Conservation (phyloP, 2,329 filamentous ascomycete genomes). For the Tolypocladium guangdongense region DNA sequence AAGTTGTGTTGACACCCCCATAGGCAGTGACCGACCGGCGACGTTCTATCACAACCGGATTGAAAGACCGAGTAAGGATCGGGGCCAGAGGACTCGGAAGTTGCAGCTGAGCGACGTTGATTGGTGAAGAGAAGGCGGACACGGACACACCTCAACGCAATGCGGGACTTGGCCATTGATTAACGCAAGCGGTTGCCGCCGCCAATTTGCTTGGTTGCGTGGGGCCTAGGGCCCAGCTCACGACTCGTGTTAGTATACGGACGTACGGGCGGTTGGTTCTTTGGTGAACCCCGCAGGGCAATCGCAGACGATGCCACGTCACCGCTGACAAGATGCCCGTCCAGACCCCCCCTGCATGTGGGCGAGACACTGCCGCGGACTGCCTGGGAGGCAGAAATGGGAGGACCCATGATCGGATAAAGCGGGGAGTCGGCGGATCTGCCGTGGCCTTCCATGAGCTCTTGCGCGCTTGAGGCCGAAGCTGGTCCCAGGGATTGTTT, state of each 20-base stretch:
- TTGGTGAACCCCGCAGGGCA: background rate
- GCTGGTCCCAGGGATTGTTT: background rate
- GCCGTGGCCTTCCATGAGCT: background rate
- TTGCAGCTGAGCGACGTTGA: constrained; percentile 94
- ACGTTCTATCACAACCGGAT: constrained; percentile 42
- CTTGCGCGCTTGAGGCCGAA: background rate
- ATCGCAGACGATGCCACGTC: background rate
- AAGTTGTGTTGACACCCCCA: background rate
- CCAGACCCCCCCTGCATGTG: background rate
- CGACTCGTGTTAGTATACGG: background rate
- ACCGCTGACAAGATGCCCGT: background rate
- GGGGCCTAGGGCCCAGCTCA: background rate
- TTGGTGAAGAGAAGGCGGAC: constrained; percentile 54
- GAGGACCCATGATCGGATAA: background rate
- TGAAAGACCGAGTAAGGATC: constrained; percentile 48
- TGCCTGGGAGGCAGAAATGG: background rate
- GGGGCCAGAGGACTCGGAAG: constrained; percentile 75
- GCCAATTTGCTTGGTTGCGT: background rate
- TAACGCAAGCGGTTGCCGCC: background rate
- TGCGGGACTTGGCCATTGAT: background rate
- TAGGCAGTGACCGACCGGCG: constrained; percentile 38
- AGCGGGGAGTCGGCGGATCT: background rate
- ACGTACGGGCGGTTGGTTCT: no score
- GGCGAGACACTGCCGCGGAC: background rate
- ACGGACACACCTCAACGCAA: background rate